Evolutionary conservation across 1,284 basidiomycete species (phyloP), one percentile per base, ranked within the genome.

Genomic region (Ustilago cynodontis): DNA sequence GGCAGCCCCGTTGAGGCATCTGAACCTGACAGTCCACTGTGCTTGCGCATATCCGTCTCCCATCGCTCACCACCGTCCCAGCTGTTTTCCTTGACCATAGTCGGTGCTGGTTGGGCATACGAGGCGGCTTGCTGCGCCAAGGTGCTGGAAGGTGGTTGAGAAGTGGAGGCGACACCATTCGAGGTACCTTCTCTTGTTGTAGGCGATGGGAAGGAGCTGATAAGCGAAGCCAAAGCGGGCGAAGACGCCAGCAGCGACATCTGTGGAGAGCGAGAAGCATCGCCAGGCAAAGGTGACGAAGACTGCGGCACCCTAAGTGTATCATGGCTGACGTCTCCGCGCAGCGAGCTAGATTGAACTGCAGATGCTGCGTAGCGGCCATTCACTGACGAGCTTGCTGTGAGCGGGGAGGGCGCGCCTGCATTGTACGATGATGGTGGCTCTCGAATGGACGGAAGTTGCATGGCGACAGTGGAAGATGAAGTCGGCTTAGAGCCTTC

Each of bases 31-130:
- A 49, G 18, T 11, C 53, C 59, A 10, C 41, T 29, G 39, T 68
- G 53, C 35, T 52, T 68, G 39, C 10, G 31, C 6, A 7, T 31
- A 26, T 54, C 54, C 26, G 56, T 5, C 7, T 52, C 47, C 58
- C 58, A 73, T 1, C 52, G 63, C 43, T 75, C 72, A 2, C 72
- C 72, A 16, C 72, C 72, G 26, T 75, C 67, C 72, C 72, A 75
- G 62, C 65, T 60, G 37, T 62, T 69, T 10, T 69, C 61, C 24
- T 64, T 66, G 47, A 18, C 22, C 65, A 65, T 59, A 8, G 31
- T 5, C 11, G 31, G 31, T 33, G 43, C 56, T 10, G 51, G 22
- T 14, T 10, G 49, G 6, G 14, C 37, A n/a, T 14, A 13, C 18
- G 33, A 18, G 5, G 20, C 57, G 11, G 26, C 11, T 24, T 7